Evolutionary conservation across 805 yeast species (phyloP).

Genomic region (Barnettozyma vustinii): DNA sequence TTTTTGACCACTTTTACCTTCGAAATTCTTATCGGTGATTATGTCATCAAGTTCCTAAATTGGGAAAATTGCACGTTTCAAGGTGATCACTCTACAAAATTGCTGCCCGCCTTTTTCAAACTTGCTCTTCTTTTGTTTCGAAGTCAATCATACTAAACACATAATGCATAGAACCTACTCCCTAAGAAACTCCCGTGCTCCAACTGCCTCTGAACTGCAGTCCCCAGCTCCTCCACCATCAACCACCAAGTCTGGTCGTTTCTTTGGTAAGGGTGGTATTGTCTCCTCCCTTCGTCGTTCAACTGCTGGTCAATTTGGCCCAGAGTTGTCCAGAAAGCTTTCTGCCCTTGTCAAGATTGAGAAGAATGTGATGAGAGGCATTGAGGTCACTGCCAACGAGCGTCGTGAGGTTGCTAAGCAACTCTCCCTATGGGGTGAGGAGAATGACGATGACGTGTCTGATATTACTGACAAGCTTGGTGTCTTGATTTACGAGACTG

Average conservation of each 20-base stretch:
- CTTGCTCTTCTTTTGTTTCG: slow-evolving; percentile 1
- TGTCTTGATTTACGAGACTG: slow-evolving; percentile 90
- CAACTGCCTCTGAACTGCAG: slow-evolving; percentile 75
- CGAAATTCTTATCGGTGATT: neutral
- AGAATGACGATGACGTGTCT: slow-evolving; percentile 93
- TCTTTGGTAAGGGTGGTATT: slow-evolving; percentile 71
- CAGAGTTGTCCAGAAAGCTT: slow-evolving; percentile 88
- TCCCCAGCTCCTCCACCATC: slow-evolving; percentile 81
- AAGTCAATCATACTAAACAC: neutral
- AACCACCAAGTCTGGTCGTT: slow-evolving; percentile 56
- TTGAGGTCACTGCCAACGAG: slow-evolving; percentile 90
- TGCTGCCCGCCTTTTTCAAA: slow-evolving; percentile 1
- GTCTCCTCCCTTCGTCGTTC: slow-evolving; percentile 69
- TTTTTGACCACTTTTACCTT: no score
- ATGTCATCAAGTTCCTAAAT: slow-evolving; percentile 1
- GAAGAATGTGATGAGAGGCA: slow-evolving; percentile 89
- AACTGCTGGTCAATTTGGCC: slow-evolving; percentile 90
- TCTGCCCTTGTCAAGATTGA: slow-evolving; percentile 92
- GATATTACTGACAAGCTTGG: slow-evolving; percentile 98
- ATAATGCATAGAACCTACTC: slow-evolving; percentile 82
- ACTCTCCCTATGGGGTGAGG: slow-evolving; percentile 96
- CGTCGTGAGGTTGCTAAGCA: slow-evolving; percentile 96
- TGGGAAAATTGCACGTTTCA: slow-evolving; percentile 1
- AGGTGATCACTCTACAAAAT: neutral
- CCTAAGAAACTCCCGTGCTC: slow-evolving; percentile 71